Conservation (phyloP, 768 basidiomycete genomes). For the Hygrocybe punicea region DNA sequence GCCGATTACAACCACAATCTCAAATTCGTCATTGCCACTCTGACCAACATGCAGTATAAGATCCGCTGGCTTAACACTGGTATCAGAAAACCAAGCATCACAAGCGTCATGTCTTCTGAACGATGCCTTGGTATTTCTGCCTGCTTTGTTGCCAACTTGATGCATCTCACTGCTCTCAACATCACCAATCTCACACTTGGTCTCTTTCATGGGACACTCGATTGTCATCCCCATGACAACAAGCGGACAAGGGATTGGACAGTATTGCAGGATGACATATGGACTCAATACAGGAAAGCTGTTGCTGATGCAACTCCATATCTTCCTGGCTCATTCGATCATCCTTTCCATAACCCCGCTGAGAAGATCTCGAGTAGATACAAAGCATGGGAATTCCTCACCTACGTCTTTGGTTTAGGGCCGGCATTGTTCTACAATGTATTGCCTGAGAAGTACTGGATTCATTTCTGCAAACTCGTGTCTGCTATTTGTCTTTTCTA, state of each 20-base stretch:
- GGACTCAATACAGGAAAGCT: slow-evolving; percentile 25
- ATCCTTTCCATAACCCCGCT: slow-evolving; percentile 32
- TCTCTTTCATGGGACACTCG: slow-evolving; percentile 32
- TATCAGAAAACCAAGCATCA: too few species aligned
- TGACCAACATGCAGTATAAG: too few species aligned
- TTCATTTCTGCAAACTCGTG: slow-evolving; percentile 16
- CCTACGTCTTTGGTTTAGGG: slow-evolving; percentile 12
- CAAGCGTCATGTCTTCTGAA: slow-evolving; percentile 28
- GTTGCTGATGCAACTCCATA: slow-evolving; percentile 23
- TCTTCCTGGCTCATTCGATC: slow-evolving; percentile 32
- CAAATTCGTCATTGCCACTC: too few species aligned
- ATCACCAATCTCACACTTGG: slow-evolving; percentile 40
- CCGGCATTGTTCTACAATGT: slow-evolving; percentile 10
- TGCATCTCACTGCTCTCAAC: slow-evolving; percentile 38
- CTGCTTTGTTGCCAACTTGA: slow-evolving; percentile 40
- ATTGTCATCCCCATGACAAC: slow-evolving; percentile 20
- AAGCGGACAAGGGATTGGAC: slow-evolving; percentile 22
- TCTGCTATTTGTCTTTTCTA: slow-evolving; percentile 4
- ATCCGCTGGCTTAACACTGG: too few species aligned
- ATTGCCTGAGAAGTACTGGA: slow-evolving; percentile 10
- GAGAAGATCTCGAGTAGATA: slow-evolving; percentile 22
- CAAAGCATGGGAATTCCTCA: slow-evolving; percentile 14
- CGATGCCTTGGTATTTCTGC: slow-evolving; percentile 29
- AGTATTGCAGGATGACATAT: slow-evolving; percentile 14
- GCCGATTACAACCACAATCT: too few species aligned